These are phyloP conservation scores for Cyberlindnera euphorbiae DNA, from an alignment of 805 yeast genomes.

Conservation along the genomic window DNA sequence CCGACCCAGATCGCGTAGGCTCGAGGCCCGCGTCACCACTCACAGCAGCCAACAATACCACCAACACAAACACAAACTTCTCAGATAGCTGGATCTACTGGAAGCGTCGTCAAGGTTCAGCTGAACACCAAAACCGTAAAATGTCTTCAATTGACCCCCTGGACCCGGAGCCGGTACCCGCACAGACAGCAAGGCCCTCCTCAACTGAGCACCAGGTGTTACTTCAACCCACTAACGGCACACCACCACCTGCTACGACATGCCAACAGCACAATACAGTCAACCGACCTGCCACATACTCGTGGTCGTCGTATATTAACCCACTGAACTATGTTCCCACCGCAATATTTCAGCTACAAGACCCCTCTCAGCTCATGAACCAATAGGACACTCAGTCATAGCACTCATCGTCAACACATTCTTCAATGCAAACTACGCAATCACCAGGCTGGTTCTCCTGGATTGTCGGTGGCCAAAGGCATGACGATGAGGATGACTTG, in stretches of 20 bases:
- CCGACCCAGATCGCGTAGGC: background rate
- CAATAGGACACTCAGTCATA: background rate
- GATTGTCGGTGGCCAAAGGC: constrained; percentile 9
- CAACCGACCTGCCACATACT: no score
- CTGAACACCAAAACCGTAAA: constrained; percentile 13
- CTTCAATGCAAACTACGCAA: background rate
- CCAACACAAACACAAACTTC: background rate
- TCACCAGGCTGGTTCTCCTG: constrained; percentile 17
- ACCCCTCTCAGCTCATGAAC: background rate
- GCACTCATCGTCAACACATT: background rate
- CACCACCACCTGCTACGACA: no score
- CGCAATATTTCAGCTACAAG: constrained; percentile 2
- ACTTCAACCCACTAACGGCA: no score
- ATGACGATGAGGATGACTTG: constrained; percentile 6
- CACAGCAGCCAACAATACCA: background rate
- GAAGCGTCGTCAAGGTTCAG: constrained; percentile 23
- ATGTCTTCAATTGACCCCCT: constrained; percentile 19
- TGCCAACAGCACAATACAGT: background rate
- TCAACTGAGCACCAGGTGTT: no score
- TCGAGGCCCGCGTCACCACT: background rate
- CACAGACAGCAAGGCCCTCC: no score
- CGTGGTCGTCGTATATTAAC: constrained; percentile 9
- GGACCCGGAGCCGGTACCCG: background rate
- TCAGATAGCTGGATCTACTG: constrained; percentile 22
- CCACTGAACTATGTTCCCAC: constrained; percentile 9